A percentile compares a stretch with the other conserved stretches of the same genome.
Conservation (phyloP, 2,329 filamentous ascomycete genomes). For the Penicillium capsulatum region DNA sequence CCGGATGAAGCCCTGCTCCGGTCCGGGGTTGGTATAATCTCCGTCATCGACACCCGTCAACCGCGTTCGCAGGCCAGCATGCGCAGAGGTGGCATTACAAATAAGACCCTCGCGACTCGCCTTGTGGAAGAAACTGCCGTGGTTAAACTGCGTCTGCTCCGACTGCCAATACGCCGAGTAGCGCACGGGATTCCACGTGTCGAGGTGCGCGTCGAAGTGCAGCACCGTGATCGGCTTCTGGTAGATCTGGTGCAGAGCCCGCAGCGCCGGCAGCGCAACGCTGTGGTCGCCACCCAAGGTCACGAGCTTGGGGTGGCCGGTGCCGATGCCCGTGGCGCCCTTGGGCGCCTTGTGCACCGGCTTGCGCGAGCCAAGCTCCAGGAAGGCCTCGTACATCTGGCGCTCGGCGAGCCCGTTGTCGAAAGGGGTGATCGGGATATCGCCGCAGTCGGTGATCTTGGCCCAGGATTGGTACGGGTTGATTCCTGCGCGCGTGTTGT, state of each 20-base stretch:
- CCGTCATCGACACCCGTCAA: constrained; percentile 61
- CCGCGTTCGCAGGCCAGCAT: constrained; percentile 77
- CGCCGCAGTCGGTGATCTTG: constrained; percentile 79
- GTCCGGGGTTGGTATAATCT: constrained; percentile 67
- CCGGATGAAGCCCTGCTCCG: constrained; percentile 71
- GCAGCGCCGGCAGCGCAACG: constrained; percentile 64
- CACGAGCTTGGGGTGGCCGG: constrained; percentile 53
- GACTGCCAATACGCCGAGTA: constrained; percentile 74
- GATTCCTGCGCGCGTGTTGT: constrained; percentile 74
- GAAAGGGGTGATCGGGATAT: constrained; percentile 81
- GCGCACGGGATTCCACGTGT: constrained; percentile 76
- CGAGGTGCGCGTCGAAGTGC: constrained; percentile 75
- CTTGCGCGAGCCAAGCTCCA: constrained; percentile 57
- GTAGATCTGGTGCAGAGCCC: constrained; percentile 61
- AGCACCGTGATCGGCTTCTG: constrained; percentile 63
- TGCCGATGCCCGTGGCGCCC: constrained; percentile 31
- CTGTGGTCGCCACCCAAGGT: constrained; percentile 72
- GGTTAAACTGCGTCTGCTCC: constrained; percentile 72
- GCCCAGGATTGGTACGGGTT: constrained; percentile 83
- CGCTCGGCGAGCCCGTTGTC: constrained; percentile 76
- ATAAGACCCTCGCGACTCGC: constrained; percentile 77
- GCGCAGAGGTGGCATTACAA: constrained; percentile 68
- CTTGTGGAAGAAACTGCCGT: constrained; percentile 90
- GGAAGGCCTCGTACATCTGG: constrained; percentile 80
- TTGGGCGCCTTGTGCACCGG: constrained; percentile 33